Conservation (phyloP, 2,329 filamentous ascomycete species). For the Lasiodiplodia citricola region DNA sequence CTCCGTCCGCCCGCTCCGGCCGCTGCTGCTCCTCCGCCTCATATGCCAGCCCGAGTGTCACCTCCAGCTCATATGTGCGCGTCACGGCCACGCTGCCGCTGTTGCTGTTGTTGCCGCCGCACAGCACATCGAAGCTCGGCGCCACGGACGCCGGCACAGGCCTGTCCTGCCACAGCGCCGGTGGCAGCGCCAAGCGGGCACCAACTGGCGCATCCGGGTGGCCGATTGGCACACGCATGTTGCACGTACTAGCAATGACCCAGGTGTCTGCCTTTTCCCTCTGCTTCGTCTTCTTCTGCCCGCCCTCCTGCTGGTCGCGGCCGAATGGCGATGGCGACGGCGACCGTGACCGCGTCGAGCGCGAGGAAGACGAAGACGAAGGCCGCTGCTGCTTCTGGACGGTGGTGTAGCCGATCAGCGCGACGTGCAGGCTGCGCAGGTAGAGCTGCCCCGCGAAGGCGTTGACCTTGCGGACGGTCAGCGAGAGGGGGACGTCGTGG, state of each 20-base stretch:
- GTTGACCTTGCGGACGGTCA: conserved; percentile 15
- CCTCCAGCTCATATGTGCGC: conserved; percentile 9
- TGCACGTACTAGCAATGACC: background rate
- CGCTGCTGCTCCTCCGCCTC: background rate
- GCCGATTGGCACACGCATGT: conserved; percentile 4
- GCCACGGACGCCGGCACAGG: background rate
- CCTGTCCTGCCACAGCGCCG: background rate
- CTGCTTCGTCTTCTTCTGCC: background rate
- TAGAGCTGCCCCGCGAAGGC: conserved; percentile 15
- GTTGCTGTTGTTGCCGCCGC: background rate
- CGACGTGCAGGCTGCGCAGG: conserved; percentile 6
- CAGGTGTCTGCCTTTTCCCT: conserved; percentile 4
- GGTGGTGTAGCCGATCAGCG: conserved; percentile 11
- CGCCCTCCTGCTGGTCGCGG: background rate
- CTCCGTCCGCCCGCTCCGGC: background rate
- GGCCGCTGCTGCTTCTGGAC: background rate
- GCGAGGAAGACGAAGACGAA: background rate
- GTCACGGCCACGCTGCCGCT: background rate
- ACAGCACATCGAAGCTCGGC: conserved; percentile 13
- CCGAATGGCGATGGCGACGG: background rate
- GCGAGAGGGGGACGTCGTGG: background rate
- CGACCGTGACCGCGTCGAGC: background rate
- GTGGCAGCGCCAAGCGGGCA: conserved; percentile 4
- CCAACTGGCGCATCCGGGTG: background rate
- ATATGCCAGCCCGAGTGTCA: conserved; percentile 16